Conservation (phyloP, 768 basidiomycete species). For the Collybia sp. region DNA sequence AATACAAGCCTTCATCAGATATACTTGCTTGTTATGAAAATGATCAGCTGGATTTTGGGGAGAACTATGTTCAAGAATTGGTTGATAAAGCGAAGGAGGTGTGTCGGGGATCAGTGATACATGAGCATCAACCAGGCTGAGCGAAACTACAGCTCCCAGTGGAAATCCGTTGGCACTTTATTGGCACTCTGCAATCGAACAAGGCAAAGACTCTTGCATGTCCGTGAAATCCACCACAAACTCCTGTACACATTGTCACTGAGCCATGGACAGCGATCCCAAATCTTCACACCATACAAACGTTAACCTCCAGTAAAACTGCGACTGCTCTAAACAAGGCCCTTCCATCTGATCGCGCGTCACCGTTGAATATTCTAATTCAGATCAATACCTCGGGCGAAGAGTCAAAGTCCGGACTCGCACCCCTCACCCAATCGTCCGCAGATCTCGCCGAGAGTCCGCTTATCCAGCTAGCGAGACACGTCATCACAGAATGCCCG, state of each 20-base stretch:
- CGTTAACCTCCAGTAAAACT: slow-evolving; percentile 75
- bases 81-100: slow-evolving; percentile 79
- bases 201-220: slow-evolving; percentile 88
- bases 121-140: not conserved
- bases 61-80: slow-evolving; percentile 95
- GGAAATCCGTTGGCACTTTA: slow-evolving; percentile 96
- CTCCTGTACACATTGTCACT: not conserved
- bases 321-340: slow-evolving; percentile 78
- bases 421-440: slow-evolving; percentile 41
- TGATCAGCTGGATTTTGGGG: slow-evolving; percentile 90
- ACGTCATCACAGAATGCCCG: slow-evolving; percentile 72
- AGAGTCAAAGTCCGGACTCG: slow-evolving; percentile 81
- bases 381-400: slow-evolving; percentile 98
- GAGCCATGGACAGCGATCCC: slow-evolving; percentile 58
- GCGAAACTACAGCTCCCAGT: slow-evolving; percentile 58
- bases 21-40: slow-evolving; percentile 76
- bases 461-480: slow-evolving; percentile 59
- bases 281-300: slow-evolving; percentile 85
- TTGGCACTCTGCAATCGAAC: slow-evolving; percentile 90
- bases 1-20: slow-evolving; percentile 87
- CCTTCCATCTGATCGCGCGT: slow-evolving; percentile 47
- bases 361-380: slow-evolving; percentile 75
- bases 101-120: slow-evolving; percentile 7
- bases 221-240: slow-evolving; percentile 26
- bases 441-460: slow-evolving; percentile 36